A percentile compares a stretch with the other conserved stretches of the same genome.
These are phyloP conservation scores for Xylariaceae sp. DNA, from an alignment of 2,329 filamentous ascomycete genomes.

Conservation along the genomic window DNA sequence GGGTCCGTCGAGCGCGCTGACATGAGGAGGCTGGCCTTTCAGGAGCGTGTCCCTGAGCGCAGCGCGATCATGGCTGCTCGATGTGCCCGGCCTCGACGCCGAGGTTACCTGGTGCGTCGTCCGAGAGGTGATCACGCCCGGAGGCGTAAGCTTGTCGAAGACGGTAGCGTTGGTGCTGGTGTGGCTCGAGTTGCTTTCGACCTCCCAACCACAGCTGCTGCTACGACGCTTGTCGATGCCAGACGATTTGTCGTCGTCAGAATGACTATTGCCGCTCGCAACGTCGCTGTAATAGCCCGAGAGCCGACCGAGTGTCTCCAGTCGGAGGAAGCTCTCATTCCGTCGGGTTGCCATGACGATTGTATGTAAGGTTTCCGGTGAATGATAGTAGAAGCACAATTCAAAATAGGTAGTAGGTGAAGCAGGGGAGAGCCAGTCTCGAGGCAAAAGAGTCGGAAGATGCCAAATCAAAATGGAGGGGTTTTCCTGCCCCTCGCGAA, in stretches of 20 bases:
- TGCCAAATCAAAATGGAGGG: no score
- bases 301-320: conserved; percentile 11
- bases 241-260: not conserved
- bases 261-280: conserved; percentile 1
- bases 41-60: no score
- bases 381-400: no score
- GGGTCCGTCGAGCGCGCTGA: no score
- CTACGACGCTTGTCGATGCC: conserved; percentile 1
- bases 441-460: no score
- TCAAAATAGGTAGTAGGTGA: not conserved
- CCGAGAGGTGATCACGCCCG: not conserved
- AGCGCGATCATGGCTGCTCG: no score
- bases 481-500: not conserved
- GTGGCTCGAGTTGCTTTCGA: conserved; percentile 3
- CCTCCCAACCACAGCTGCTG: conserved; percentile 1
- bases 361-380: not conserved
- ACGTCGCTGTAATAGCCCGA: conserved; percentile 12
- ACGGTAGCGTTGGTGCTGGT: conserved; percentile 6
- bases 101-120: no score
- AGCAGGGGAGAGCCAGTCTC: no score
- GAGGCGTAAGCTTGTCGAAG: conserved; percentile 8
- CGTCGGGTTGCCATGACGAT: conserved; percentile 2
- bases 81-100: no score
- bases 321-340: conserved; percentile 11
- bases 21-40: no score